Percentiles rank a stretch among this genome's conserved stretches.
These are phyloP conservation scores for Dothidotthia symphoricarpi DNA, from an alignment of 2,329 filamentous ascomycete species.

Conservation along the genomic window DNA sequence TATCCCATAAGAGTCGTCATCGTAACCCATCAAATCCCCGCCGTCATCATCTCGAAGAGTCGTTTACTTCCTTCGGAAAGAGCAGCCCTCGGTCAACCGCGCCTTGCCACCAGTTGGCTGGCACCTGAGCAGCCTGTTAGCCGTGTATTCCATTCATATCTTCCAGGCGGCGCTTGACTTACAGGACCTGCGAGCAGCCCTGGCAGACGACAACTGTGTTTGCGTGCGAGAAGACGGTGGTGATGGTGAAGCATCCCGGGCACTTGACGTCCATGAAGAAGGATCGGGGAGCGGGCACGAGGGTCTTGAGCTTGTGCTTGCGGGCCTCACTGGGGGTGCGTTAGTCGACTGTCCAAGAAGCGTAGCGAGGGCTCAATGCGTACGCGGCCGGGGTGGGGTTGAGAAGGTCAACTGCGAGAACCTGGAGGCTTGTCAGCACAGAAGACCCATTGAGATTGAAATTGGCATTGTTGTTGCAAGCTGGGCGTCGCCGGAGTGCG, in stretches of 20 bases:
- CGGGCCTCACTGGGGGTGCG: conserved; percentile 68
- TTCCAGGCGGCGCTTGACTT: conserved; percentile 20
- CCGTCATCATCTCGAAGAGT: conserved; percentile 23
- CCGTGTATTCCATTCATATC: conserved; percentile 4
- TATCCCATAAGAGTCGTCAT: conserved; percentile 41
- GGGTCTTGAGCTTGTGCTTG: conserved; percentile 99
- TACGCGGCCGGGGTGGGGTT: conserved; percentile 90
- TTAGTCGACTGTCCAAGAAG: conserved; percentile 26
- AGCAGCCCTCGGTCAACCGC: conserved; percentile 98
- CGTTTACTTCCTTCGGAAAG: conserved; percentile 99
- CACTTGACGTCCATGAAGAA: conserved; percentile 99
- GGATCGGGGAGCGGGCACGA: conserved; percentile 93
- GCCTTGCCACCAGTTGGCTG: conserved; percentile 99
- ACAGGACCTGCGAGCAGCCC: conserved; percentile 95
- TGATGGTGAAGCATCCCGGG: conserved; percentile 99
- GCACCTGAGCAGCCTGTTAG: conserved; percentile 55
- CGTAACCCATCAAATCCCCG: conserved; percentile 38
- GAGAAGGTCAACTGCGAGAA: conserved; percentile 99
- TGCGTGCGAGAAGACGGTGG: conserved; percentile 99
- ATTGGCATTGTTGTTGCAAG: no score
- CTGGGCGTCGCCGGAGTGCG: no score
- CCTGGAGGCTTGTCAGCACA: conserved; percentile 55
- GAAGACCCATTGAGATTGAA: conserved; percentile 13
- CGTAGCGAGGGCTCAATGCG: conserved; percentile 15
- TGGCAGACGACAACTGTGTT: conserved; percentile 99